Conservation (phyloP, 306 rosid species). For the Canavalia gladiata region DNA sequence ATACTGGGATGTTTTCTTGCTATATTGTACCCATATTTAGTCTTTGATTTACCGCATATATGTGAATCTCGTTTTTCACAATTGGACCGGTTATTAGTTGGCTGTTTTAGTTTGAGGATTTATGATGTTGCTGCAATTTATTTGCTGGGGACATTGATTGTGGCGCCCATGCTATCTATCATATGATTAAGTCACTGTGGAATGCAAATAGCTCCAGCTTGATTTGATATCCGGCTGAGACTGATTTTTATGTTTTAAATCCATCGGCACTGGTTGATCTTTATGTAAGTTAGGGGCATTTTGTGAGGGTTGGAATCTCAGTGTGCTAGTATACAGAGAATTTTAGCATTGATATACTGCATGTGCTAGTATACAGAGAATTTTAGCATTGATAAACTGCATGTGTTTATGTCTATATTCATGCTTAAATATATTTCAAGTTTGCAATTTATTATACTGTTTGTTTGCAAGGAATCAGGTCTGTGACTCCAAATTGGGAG, state of each 20-base stretch:
- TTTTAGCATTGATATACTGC: neutral
- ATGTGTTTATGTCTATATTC: neutral
- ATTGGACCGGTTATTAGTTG: neutral
- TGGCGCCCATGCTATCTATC: neutral
- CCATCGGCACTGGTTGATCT: neutral
- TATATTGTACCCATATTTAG: neutral
- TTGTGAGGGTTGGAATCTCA: neutral
- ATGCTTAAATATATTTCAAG: neutral
- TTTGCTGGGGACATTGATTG: neutral
- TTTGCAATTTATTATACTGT: slow-evolving; percentile 1
- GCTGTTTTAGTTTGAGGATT: neutral
- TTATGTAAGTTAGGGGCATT: neutral
- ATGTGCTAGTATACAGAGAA: neutral
- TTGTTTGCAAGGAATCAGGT: neutral
- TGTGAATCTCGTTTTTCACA: slow-evolving; percentile 16
- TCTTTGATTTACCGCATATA: neutral
- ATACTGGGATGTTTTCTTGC: neutral
- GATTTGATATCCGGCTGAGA: neutral
- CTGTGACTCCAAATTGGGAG: neutral
- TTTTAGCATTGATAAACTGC: neutral
- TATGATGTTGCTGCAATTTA: neutral
- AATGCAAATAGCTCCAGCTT: neutral
- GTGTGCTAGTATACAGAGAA: neutral
- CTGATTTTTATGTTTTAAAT: neutral
- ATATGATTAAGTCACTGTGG: neutral